Evolutionary conservation across 257 asterid genomes (phyloP).

Genomic region (Cinchona pubescens): DNA sequence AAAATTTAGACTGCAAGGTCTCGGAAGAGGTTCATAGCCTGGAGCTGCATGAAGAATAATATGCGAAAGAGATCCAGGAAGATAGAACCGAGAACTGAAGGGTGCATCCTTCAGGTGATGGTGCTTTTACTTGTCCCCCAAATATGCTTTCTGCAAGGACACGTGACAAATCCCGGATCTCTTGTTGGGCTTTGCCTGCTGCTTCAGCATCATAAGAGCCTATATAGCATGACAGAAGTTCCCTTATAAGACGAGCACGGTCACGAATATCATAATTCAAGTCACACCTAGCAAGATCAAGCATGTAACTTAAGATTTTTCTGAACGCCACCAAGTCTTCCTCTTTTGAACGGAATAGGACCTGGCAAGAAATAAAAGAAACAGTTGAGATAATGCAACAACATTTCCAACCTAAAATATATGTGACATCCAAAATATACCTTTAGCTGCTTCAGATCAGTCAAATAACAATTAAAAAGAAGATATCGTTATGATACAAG

Average conservation of each 20-base stretch:
- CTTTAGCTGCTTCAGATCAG: conserved; percentile 1
- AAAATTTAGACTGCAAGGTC: conserved; percentile 66
- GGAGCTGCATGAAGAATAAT: conserved; percentile 99
- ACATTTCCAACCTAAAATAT: neutral
- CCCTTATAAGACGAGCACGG: conserved; percentile 74
- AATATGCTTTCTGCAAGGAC: conserved; percentile 59
- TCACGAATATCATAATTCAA: conserved; percentile 86
- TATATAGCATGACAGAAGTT: conserved; percentile 45
- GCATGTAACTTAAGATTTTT: conserved; percentile 50
- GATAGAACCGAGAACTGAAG: conserved; percentile 66
- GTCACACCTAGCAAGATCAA: conserved; percentile 86
- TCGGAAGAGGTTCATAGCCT: conserved; percentile 96
- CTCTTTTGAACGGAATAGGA: conserved; percentile 58
- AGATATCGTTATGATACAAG: neutral
- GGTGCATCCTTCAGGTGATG: conserved; percentile 50
- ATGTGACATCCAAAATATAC: neutral
- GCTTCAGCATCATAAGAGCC: conserved; percentile 40
- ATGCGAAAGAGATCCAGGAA: conserved; percentile 98
- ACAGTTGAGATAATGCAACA: conserved; percentile 2
- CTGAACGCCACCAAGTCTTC: conserved; percentile 43
- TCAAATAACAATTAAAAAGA: neutral
- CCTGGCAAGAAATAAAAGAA: conserved; percentile 43
- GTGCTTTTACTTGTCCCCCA: conserved; percentile 50
- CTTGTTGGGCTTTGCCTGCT: conserved; percentile 32
- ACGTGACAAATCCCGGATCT: conserved; percentile 33